A percentile compares a stretch with the other conserved stretches of the same genome.
Evolutionary conservation across 2,329 filamentous ascomycete species (phyloP).

Genomic region (Ascochyta viciae-villosae): DNA sequence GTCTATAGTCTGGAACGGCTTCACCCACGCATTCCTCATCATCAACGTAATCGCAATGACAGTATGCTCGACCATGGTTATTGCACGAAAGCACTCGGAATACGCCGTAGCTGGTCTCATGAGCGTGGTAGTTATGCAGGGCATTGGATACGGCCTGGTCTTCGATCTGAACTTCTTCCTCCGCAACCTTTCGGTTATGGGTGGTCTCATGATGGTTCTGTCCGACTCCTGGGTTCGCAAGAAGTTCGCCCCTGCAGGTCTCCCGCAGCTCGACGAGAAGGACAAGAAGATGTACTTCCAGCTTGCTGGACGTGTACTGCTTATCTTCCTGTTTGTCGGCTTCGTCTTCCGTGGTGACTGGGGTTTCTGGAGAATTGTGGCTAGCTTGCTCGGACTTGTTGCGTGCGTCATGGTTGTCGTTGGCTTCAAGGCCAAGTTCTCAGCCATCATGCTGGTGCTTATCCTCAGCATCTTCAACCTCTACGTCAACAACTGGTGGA

Average conservation of each 20-base stretch:
- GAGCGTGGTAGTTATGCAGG: conserved; percentile 89
- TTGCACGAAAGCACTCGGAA: conserved; percentile 89
- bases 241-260: conserved; percentile 92
- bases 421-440: conserved; percentile 99
- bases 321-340: conserved; percentile 97
- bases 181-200: conserved; percentile 96
- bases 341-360: conserved; percentile 96
- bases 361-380: conserved; percentile 85
- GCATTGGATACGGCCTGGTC: conserved; percentile 94
- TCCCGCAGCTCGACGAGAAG: conserved; percentile 96
- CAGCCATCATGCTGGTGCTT: conserved; percentile 91
- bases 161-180: conserved; percentile 99
- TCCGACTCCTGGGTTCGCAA: conserved; percentile 98
- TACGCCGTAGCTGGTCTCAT: conserved; percentile 91
- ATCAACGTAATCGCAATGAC: conserved; percentile 89
- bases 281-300: conserved; percentile 99
- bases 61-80: conserved; percentile 82
- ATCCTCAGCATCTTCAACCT: conserved; percentile 97
- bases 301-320: conserved; percentile 89
- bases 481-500: conserved; percentile 99
- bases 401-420: conserved; percentile 99
- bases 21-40: conserved; percentile 93
- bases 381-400: conserved; percentile 83
- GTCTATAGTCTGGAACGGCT: conserved; percentile 76
- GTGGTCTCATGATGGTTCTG: conserved; percentile 95